These are phyloP conservation scores for Arxiozyma bovina DNA, from an alignment of 1,139 yeast genomes.

Conservation along the genomic window DNA sequence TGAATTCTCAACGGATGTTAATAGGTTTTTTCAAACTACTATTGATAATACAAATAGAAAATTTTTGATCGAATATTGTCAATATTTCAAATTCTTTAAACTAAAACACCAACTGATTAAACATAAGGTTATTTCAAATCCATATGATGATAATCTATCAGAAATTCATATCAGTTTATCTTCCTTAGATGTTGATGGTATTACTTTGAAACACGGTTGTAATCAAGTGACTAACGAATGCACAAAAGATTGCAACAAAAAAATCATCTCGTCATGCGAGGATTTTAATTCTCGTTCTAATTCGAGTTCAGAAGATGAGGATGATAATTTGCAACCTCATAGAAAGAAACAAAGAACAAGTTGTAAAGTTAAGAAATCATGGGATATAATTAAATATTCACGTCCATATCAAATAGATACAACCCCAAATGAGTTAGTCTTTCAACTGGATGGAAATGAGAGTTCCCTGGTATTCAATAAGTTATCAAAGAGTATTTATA, in stretches of 20 bases:
- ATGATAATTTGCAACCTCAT: constrained; percentile 5
- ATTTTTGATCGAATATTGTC: constrained; percentile 56
- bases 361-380: constrained; percentile 6
- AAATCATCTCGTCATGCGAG: not conserved
- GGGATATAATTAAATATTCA: constrained; percentile 36
- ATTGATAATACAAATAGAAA: not conserved
- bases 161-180: constrained; percentile 46
- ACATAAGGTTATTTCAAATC: constrained; percentile 43
- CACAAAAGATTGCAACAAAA: not conserved
- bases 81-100: constrained; percentile 65
- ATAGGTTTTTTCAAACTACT: no score
- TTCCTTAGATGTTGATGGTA: constrained; percentile 30
- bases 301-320: not conserved
- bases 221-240: constrained; percentile 1
- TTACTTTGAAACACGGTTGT: not conserved
- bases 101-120: constrained; percentile 63
- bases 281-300: constrained; percentile 18
- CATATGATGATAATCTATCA: constrained; percentile 31
- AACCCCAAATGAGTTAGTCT: constrained; percentile 42
- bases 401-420: constrained; percentile 50
- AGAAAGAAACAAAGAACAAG: constrained; percentile 8
- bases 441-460: constrained; percentile 42
- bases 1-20: no score
- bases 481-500: constrained; percentile 24
- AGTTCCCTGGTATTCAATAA: constrained; percentile 26